Evolutionary conservation across 768 basidiomycete genomes (phyloP).

Genomic region (Lactifluus subvellereus): DNA sequence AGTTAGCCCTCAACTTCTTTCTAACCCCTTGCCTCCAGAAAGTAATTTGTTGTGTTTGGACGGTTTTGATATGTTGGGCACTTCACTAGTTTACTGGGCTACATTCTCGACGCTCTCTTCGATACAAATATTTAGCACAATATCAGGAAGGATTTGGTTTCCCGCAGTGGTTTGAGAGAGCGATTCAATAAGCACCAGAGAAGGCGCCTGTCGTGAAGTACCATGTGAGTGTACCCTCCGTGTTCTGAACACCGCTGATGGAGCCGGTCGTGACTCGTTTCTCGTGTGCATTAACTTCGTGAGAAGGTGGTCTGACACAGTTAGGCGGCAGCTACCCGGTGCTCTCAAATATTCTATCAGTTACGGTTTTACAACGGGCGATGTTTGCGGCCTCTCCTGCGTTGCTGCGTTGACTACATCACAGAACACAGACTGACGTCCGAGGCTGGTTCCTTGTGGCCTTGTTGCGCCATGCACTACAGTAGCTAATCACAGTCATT

Average conservation of each 20-base stretch:
- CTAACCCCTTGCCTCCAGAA: not conserved
- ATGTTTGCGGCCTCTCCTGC: too few species aligned
- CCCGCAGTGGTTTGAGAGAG: not conserved
- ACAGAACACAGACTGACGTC: too few species aligned
- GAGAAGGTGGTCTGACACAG: too few species aligned
- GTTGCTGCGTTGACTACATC: too few species aligned
- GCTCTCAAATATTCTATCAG: too few species aligned
- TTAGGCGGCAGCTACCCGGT: not conserved
- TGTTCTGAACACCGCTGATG: not conserved
- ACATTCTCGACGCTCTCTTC: not conserved
- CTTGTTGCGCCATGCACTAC: too few species aligned
- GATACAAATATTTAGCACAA: not conserved
- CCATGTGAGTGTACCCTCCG: not conserved
- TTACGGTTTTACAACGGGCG: too few species aligned
- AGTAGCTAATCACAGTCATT: too few species aligned
- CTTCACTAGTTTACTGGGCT: not conserved
- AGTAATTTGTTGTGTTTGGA: not conserved
- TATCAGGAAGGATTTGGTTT: not conserved
- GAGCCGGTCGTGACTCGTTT: not conserved
- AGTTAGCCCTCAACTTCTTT: conserved; percentile 6
- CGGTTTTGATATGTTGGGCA: not conserved
- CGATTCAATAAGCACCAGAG: not conserved
- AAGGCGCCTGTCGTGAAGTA: not conserved
- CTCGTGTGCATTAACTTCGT: too few species aligned
- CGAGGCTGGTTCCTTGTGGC: too few species aligned